These are phyloP conservation scores for Tausonia pullulans DNA, from an alignment of 1,284 basidiomycete genomes.

Conservation along the genomic window DNA sequence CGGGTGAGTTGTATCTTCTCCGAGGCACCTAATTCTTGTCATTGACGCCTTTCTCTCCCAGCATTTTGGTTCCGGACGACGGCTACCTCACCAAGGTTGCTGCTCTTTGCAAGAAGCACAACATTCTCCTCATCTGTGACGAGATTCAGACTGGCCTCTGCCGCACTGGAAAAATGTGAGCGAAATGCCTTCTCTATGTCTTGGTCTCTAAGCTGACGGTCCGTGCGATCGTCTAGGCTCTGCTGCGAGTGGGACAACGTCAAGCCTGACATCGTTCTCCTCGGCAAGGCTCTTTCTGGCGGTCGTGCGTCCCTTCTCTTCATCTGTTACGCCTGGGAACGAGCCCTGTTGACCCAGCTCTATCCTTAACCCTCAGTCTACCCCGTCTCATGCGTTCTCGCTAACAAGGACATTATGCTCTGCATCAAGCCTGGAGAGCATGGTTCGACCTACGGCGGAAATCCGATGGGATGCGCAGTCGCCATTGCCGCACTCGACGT, in stretches of 20 bases:
- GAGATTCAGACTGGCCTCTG: slow-evolving; percentile 75
- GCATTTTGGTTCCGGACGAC: slow-evolving; percentile 81
- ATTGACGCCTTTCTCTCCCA: slow-evolving; percentile 25
- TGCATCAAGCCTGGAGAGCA: slow-evolving; percentile 96
- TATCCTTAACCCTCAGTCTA: slow-evolving; percentile 49
- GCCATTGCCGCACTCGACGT: slow-evolving; percentile 84
- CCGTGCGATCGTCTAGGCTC: slow-evolving; percentile 43
- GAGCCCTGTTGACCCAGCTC: neutral
- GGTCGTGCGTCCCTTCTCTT: slow-evolving; percentile 51
- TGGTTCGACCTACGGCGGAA: slow-evolving; percentile 90
- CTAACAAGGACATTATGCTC: slow-evolving; percentile 82
- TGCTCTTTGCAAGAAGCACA: slow-evolving; percentile 81
- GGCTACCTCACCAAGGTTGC: slow-evolving; percentile 73
- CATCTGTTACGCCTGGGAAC: neutral
- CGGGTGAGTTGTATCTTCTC: slow-evolving; percentile 48
- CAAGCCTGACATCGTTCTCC: slow-evolving; percentile 81
- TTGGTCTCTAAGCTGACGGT: neutral
- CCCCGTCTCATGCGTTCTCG: slow-evolving; percentile 89
- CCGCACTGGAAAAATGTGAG: slow-evolving; percentile 32
- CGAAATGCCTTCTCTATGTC: neutral
- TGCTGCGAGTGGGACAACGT: slow-evolving; percentile 80
- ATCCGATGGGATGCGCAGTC: slow-evolving; percentile 90
- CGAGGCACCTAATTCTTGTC: no score
- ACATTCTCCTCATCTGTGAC: slow-evolving; percentile 90
- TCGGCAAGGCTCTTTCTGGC: slow-evolving; percentile 92